Evolutionary conservation across 129 eudicot species (phyloP).

Genomic region (Gnaphalium uliginosum): DNA sequence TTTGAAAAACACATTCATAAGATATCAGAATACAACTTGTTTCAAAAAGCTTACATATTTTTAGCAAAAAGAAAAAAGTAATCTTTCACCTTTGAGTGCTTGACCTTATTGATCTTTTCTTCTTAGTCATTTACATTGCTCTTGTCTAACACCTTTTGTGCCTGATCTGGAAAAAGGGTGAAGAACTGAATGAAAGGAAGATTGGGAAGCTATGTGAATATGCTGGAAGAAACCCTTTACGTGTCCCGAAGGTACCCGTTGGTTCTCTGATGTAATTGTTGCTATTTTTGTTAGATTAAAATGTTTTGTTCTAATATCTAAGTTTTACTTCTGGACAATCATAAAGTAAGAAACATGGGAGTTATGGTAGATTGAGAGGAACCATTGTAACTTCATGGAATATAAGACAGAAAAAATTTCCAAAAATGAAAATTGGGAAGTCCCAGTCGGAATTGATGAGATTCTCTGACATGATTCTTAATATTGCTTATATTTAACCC

Average conservation of each 20-base stretch:
- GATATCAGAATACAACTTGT: background rate
- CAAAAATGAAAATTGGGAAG: too few species aligned
- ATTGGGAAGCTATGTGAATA: slow-evolving; percentile 96
- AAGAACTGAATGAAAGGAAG: slow-evolving; percentile 80
- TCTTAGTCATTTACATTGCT: background rate
- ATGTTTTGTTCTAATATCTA: slow-evolving; percentile 10
- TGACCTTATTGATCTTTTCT: background rate
- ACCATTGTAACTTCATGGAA: too few species aligned
- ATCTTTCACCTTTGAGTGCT: background rate
- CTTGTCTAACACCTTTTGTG: slow-evolving; percentile 13
- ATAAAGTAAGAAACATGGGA: too few species aligned
- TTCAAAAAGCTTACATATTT: background rate
- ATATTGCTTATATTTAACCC: too few species aligned
- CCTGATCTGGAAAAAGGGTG: slow-evolving; percentile 56
- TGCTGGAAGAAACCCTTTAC: slow-evolving; percentile 94
- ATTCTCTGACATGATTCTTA: too few species aligned
- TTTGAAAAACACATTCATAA: background rate
- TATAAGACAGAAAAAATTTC: too few species aligned
- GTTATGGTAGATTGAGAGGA: too few species aligned
- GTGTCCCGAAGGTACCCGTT: slow-evolving; percentile 84
- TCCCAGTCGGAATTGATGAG: too few species aligned
- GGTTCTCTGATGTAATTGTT: slow-evolving; percentile 13
- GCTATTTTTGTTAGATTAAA: slow-evolving; percentile 1
- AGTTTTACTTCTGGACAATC: too few species aligned
- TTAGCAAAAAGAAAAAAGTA: background rate